Conservation (phyloP, 257 asterid genomes). For the Jasminum sambac region DNA sequence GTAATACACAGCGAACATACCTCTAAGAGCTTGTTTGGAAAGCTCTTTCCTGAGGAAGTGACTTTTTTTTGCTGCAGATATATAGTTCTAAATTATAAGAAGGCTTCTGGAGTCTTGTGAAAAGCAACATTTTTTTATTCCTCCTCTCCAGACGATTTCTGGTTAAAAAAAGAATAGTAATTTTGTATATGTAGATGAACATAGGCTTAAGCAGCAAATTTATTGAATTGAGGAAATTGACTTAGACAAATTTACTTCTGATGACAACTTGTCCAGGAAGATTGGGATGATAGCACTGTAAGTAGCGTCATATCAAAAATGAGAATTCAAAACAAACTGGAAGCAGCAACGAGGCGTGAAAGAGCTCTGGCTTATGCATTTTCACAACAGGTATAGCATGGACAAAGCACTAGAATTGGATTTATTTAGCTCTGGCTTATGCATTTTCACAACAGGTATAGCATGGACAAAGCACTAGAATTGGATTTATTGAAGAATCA, state of each 20-base stretch:
- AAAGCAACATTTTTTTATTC: no score
- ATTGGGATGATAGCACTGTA: conserved; percentile 65
- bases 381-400: conserved; percentile 58
- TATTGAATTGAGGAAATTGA: neutral
- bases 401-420: neutral
- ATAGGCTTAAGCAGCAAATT: neutral
- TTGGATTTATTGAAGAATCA: neutral
- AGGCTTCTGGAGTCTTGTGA: no score
- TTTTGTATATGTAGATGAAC: no score
- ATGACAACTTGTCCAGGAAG: conserved; percentile 38
- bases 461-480: conserved; percentile 20
- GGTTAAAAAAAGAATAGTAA: no score
- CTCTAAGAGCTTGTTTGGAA: neutral
- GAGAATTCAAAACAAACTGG: conserved; percentile 47
- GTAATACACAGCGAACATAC: neutral
- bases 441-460: conserved; percentile 65
- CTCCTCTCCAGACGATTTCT: no score
- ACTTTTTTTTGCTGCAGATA: no score
- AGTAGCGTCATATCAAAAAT: conserved; percentile 48
- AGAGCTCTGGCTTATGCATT: conserved; percentile 67
- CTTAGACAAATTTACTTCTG: neutral
- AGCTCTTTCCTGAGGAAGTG: no score
- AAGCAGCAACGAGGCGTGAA: conserved; percentile 66
- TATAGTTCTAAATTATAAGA: no score
- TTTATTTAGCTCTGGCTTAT: conserved; percentile 64